Base-by-base conservation (phyloP, 495 filamentous ascomycete genomes). In the Polyplosphaeria fusca region DNA sequence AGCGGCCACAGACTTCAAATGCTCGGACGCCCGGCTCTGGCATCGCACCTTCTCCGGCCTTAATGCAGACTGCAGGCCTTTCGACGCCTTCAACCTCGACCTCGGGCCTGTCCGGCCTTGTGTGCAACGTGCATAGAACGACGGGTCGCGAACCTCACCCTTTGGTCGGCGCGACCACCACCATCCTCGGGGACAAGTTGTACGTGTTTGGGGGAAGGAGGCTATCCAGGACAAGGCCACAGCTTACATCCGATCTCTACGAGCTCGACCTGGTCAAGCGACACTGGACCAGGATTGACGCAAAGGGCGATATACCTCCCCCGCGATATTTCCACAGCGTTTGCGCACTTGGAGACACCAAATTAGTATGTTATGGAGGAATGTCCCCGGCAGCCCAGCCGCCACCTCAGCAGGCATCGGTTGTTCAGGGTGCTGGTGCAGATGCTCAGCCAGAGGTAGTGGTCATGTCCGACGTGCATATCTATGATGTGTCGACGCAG, bases 391-490 rank as follows among this genome's bases (percentile, higher is more conserved):
- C 84, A 3, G 73, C 81, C 5, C 74, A 69, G 39, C 54, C 74
- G 18, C 60, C 69, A 13, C 35, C 57, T 61, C 64, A 78, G 45
- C 51, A 58, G n/a, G 32, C 47, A 66, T 44, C 68, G 52, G 63
- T 74, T 47, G 61, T 73, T 41, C 52, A 67, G 55, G 39, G 39
- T 11, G 47, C 58, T 48, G 45, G 71, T 25, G 77, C 80, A 57
- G 89, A 92, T 42, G 72, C 82, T 23, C 89, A 93, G 60, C 84
- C 88, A 23, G 93, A 96, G 69, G 87, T 96, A 5, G 84, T 92
- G 4, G 93, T 98, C 50, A 95, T 97, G 90, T 94, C 91, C 7
- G 93, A 98, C 75, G 91, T 98, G 50, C 89, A 96, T 70, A 90
- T 98, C 5, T 96, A 87, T 66, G 93, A 98, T 68, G 88, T 93